A percentile compares a stretch with the other conserved stretches of the same genome.
These are phyloP conservation scores for Gossypium arboreum DNA, from an alignment of 345 rosid species.

Conservation along the genomic window DNA sequence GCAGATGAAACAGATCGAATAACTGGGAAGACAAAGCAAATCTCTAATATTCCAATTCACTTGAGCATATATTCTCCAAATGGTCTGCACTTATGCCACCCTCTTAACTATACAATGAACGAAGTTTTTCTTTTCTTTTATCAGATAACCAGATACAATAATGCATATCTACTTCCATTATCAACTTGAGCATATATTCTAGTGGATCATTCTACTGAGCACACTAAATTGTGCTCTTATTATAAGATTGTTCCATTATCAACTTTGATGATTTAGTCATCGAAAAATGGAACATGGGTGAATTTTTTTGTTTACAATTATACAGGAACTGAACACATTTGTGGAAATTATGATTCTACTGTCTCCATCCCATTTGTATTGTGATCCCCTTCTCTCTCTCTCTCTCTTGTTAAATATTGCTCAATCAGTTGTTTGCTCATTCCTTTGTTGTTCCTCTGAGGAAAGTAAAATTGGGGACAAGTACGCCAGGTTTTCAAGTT, in stretches of 20 bases:
- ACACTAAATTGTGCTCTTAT: neutral
- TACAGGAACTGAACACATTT: neutral
- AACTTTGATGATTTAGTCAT: neutral
- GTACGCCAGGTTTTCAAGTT: neutral
- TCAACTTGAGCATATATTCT: neutral
- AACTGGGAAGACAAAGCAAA: slow-evolving; percentile 66
- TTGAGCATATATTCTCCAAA: slow-evolving; percentile 76
- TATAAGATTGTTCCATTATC: neutral
- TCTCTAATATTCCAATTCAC: slow-evolving; percentile 67
- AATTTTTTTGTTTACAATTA: neutral
- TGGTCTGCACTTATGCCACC: slow-evolving; percentile 45
- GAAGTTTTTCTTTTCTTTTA: slow-evolving; percentile 1
- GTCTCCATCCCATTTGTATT: neutral
- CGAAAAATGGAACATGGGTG: neutral
- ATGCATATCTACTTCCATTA: no score
- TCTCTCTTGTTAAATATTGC: neutral
- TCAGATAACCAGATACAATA: no score
- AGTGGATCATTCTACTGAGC: neutral
- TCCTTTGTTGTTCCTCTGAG: neutral
- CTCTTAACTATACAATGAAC: slow-evolving; percentile 14
- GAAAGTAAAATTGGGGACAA: neutral
- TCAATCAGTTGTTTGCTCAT: neutral
- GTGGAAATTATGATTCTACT: neutral
- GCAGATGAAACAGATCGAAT: slow-evolving; percentile 73
- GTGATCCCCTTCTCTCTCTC: neutral